A percentile compares a stretch with the other conserved stretches of the same genome.
phyloP scores from a whole-genome alignment of 176 grass and related monocot genomes.

The Oryza glaberrima region DNA sequence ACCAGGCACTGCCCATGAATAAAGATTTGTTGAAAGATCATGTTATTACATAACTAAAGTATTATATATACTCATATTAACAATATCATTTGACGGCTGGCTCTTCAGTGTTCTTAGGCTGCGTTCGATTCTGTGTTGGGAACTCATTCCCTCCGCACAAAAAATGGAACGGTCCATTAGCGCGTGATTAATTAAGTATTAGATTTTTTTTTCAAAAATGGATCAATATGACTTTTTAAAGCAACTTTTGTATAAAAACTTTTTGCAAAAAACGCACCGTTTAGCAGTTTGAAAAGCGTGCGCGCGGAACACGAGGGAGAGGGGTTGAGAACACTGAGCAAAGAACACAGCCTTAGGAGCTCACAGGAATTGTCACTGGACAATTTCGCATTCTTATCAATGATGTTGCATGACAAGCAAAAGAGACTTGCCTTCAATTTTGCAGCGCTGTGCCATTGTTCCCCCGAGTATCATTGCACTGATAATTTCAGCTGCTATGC shows the following conservation, averaged over 20 bases:
- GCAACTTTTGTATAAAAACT: too few relatives aligned
- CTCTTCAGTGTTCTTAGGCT: slow-evolving; percentile 2
- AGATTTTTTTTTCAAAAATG: too few relatives aligned
- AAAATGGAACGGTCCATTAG: too few relatives aligned
- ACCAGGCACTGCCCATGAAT: neutral
- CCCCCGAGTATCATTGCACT: slow-evolving; percentile 99
- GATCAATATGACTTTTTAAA: too few relatives aligned
- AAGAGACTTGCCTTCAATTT: slow-evolving; percentile 86
- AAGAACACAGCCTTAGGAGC: neutral
- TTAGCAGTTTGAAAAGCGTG: too few relatives aligned
- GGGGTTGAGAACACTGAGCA: too few relatives aligned
- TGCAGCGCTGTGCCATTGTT: slow-evolving; percentile 96
- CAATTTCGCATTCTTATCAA: slow-evolving; percentile 13
- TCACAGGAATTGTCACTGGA: slow-evolving; percentile 1
- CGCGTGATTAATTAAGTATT: too few relatives aligned
- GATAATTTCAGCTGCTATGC: slow-evolving; percentile 99
- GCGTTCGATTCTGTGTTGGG: too few relatives aligned
- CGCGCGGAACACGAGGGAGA: too few relatives aligned
- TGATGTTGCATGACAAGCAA: slow-evolving; percentile 10
- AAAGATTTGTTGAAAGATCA: slow-evolving; percentile 1
- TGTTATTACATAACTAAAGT: neutral
- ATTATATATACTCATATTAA: slow-evolving; percentile 25
- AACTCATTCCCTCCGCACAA: too few relatives aligned
- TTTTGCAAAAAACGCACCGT: too few relatives aligned
- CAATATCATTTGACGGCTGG: neutral